Conservation (phyloP, 768 basidiomycete species). For the Pleurotus salmoneostramineus region DNA sequence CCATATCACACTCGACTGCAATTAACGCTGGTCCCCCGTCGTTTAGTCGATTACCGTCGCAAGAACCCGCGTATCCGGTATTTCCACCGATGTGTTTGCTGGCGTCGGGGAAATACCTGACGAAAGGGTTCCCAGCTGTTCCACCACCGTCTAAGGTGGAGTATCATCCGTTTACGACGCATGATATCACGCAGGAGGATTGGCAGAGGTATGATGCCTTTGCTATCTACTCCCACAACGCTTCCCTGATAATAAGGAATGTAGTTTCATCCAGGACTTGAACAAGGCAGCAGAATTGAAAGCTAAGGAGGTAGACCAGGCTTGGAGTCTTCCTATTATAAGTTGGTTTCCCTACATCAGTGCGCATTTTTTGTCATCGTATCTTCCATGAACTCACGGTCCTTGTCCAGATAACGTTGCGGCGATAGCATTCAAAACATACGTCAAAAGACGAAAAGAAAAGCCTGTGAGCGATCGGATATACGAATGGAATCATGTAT, state of each 20-base stretch:
- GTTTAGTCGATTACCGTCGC: slow-evolving; percentile 17
- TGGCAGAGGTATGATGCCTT: slow-evolving; percentile 35
- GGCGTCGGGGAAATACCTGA: slow-evolving; percentile 26
- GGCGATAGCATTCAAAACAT: slow-evolving; percentile 24
- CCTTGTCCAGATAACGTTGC: slow-evolving; percentile 12
- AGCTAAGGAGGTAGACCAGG: slow-evolving; percentile 22
- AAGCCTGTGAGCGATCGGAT: slow-evolving; percentile 35
- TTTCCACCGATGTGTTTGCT: slow-evolving; percentile 29
- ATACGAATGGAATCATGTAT: slow-evolving; percentile 49
- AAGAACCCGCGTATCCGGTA: slow-evolving; percentile 14
- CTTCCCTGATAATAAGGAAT: neutral
- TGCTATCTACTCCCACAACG: neutral
- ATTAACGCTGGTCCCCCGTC: slow-evolving; percentile 7
- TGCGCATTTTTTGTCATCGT: slow-evolving; percentile 14
- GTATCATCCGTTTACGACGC: slow-evolving; percentile 47
- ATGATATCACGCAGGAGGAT: slow-evolving; percentile 46
- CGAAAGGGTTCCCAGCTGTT: slow-evolving; percentile 37
- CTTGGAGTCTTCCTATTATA: slow-evolving; percentile 21
- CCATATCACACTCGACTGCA: neutral
- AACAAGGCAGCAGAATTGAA: slow-evolving; percentile 29
- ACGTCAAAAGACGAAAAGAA: slow-evolving; percentile 26
- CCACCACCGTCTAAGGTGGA: slow-evolving; percentile 32
- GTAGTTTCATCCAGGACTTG: slow-evolving; percentile 37
- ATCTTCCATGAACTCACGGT: slow-evolving; percentile 9
- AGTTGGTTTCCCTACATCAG: slow-evolving; percentile 24